Percentiles rank a stretch among this genome's conserved stretches.
These are phyloP conservation scores for Xylaria scruposa DNA, from an alignment of 495 filamentous ascomycete species.

Conservation along the genomic window DNA sequence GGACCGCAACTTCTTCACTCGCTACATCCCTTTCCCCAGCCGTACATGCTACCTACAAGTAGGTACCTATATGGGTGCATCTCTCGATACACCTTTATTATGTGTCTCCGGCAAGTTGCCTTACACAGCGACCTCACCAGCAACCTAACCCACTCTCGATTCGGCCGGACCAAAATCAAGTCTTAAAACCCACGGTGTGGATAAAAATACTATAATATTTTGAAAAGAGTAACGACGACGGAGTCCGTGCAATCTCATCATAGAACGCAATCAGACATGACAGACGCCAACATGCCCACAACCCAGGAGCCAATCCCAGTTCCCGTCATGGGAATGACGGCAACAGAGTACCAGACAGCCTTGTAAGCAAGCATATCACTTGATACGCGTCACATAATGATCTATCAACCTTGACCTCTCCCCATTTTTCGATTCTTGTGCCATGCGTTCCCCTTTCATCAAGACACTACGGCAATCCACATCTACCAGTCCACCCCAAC, in stretches of 20 bases:
- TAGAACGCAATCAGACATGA: background rate
- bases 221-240: background rate
- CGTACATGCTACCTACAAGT: background rate
- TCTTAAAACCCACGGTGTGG: background rate
- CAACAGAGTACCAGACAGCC: conserved; percentile 18
- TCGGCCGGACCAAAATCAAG: background rate
- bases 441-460: background rate
- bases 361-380: conserved; percentile 9
- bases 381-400: background rate
- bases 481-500: background rate
- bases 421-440: background rate
- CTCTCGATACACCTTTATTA: too few species aligned
- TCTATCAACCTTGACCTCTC: background rate
- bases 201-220: background rate
- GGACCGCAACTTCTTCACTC: background rate
- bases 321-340: conserved; percentile 26
- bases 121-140: too few species aligned
- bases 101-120: too few species aligned
- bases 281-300: background rate
- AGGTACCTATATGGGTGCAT: too few species aligned
- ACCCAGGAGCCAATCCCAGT: conserved; percentile 7
- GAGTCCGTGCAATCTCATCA: background rate
- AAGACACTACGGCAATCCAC: background rate
- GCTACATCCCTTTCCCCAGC: background rate
- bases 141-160: background rate